Evolutionary conservation across 495 filamentous ascomycete genomes (phyloP).

Genomic region (Aspergillus egyptiacus): DNA sequence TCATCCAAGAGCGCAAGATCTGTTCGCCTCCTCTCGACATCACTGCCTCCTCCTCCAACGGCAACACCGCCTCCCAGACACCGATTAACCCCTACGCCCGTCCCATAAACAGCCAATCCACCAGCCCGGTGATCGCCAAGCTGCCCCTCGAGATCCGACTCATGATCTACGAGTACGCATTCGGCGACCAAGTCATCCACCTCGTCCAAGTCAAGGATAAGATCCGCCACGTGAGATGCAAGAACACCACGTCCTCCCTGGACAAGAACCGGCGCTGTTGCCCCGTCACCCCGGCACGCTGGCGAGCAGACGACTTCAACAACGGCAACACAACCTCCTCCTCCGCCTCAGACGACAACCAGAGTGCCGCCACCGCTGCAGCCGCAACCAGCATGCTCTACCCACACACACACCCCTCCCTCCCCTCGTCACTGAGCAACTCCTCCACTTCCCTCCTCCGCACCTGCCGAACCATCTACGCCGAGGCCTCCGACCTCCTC

Average conservation of each 20-base stretch:
- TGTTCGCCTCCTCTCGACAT: conserved; percentile 28
- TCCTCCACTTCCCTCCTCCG: conserved; percentile 27
- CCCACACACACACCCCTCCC: conserved; percentile 32
- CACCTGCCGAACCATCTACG: conserved; percentile 39
- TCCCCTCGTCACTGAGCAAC: conserved; percentile 26
- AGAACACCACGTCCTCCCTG: conserved; percentile 16
- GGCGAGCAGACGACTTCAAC: conserved; percentile 24
- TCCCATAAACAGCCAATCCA: conserved; percentile 20
- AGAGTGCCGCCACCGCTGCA: background rate
- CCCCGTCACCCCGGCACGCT: conserved; percentile 32
- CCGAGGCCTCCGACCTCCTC: conserved; percentile 30
- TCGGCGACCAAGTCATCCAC: conserved; percentile 39
- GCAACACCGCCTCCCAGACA: background rate
- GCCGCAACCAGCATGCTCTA: conserved; percentile 25
- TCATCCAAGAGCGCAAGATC: conserved; percentile 38
- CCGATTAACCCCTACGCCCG: conserved; percentile 19
- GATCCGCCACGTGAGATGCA: conserved; percentile 38
- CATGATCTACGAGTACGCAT: conserved; percentile 50
- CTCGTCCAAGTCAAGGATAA: conserved; percentile 39
- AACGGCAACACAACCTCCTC: background rate
- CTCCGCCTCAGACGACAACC: too few relatives aligned
- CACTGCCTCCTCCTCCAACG: background rate
- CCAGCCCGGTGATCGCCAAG: conserved; percentile 22
- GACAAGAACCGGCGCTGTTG: conserved; percentile 37
- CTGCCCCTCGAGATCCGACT: conserved; percentile 51